Conservation (phyloP, 441 rosid genomes). For the Erodium trifolium region DNA sequence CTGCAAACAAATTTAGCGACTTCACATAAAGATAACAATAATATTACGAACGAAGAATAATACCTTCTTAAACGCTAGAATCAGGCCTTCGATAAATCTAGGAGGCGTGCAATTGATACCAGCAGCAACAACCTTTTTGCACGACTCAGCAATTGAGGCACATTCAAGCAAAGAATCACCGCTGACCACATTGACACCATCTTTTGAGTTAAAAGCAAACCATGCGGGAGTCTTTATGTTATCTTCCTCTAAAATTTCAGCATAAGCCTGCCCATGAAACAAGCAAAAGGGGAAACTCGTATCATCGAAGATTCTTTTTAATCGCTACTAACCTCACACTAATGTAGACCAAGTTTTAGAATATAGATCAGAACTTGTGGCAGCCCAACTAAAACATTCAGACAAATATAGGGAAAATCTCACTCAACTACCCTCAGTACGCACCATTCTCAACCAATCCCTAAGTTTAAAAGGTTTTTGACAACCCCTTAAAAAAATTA, state of each 20-base stretch:
- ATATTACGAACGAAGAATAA: neutral
- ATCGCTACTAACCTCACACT: neutral
- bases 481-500: no score
- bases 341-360: neutral
- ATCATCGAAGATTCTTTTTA: neutral
- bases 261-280: slow-evolving; percentile 45
- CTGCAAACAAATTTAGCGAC: neutral
- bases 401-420: neutral
- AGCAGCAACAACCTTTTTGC: slow-evolving; percentile 60
- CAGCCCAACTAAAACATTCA: neutral
- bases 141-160: slow-evolving; percentile 56
- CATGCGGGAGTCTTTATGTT: slow-evolving; percentile 61
- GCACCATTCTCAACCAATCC: no score
- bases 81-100: slow-evolving; percentile 58
- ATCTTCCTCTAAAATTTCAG: slow-evolving; percentile 68
- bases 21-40: neutral
- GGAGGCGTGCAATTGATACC: slow-evolving; percentile 96
- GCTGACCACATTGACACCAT: slow-evolving; percentile 68
- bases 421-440: no score
- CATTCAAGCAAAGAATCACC: slow-evolving; percentile 71
- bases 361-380: neutral
- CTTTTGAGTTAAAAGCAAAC: slow-evolving; percentile 83
- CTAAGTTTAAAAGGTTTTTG: no score
- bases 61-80: slow-evolving; percentile 54
- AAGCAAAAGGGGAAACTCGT: neutral